These are phyloP conservation scores for Setaria italica DNA, from an alignment of 202 grass and related monocot genomes.

Conservation along the genomic window DNA sequence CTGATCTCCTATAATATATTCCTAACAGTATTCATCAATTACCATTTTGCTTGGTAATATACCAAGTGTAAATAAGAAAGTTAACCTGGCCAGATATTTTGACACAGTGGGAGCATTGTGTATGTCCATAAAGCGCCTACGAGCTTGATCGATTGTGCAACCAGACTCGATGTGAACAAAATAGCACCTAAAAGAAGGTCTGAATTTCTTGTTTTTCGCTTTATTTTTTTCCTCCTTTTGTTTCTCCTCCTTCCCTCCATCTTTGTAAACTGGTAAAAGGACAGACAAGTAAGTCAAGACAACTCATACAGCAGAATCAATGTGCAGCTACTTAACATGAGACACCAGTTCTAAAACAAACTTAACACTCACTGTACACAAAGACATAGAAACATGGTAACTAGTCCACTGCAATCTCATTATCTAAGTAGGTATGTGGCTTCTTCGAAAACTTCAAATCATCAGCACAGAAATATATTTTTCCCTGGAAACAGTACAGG, in stretches of 20 bases:
- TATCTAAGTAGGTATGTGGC: background rate
- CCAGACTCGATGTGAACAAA: constrained; percentile 68
- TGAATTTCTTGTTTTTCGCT: constrained; percentile 58
- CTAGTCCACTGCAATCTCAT: background rate
- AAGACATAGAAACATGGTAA: background rate
- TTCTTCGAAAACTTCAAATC: background rate
- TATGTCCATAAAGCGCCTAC: constrained; percentile 73
- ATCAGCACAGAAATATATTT: background rate
- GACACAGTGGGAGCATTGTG: constrained; percentile 52
- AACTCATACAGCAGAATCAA: constrained; percentile 15
- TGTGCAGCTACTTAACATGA: background rate
- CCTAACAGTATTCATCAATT: background rate
- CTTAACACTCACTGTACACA: background rate
- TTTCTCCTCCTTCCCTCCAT: constrained; percentile 65
- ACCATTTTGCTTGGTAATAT: background rate
- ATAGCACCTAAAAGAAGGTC: constrained; percentile 70
- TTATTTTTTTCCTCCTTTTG: constrained; percentile 45
- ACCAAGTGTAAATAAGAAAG: constrained; percentile 24
- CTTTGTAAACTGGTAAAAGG: constrained; percentile 62
- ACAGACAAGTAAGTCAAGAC: background rate
- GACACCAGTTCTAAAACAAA: background rate
- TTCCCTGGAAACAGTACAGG: too few relatives aligned
- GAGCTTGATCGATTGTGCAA: constrained; percentile 52
- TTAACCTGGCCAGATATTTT: constrained; percentile 79
- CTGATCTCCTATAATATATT: background rate